Evolutionary conservation across 2,329 filamentous ascomycete genomes (phyloP), one percentile per base, ranked within the genome.

Genomic region (Niveomyces coronatus): DNA sequence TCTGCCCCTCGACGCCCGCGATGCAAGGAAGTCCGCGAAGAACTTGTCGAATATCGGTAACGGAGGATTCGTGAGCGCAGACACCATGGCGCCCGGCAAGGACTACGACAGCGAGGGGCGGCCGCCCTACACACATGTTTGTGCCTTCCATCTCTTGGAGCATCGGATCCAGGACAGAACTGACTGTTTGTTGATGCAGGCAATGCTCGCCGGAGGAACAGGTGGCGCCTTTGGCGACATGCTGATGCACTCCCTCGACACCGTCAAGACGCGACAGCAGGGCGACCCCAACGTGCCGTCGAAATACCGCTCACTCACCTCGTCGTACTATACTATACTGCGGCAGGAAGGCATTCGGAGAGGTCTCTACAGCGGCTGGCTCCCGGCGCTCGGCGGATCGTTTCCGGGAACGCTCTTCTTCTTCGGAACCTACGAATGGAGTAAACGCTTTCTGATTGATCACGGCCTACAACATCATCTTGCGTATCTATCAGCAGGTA

Each of bases 241-340:
- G 74, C 68, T 98, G 48, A 98, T 98, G 91, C 91, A 98, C 65
- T 96, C 89, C 31, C 74, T 98, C 54, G 91, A 98, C 61, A 98
- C 91, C 1, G 91, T 98, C 52, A 98, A 98, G 65, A 98, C 91
- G 32, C 77, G 91, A 50, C 93, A 98, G 60, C 91, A 98, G 63
- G 91, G 89, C 53, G 91, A 96, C 54, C 88, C 89, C 31, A 82
- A 91, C 56, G 74, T 94, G 44, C 91, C 91, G 16, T 83, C 91
- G 2, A 94, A 85, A 63, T 98, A 98, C 63, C 82, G 83, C 9
- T 89, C 86, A 13, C 79, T 96, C 60, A 84, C 83, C 27, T 84
- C 82, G 42, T 91, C 89, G 4, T 98, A 96, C 63, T 76, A 83
- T 55, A 96, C 83, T 28, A 98, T 98, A 54, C 83, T 84, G 62